Evolutionary conservation across 495 filamentous ascomycete genomes (phyloP).

Genomic region (Hypoxylon cercidicola): DNA sequence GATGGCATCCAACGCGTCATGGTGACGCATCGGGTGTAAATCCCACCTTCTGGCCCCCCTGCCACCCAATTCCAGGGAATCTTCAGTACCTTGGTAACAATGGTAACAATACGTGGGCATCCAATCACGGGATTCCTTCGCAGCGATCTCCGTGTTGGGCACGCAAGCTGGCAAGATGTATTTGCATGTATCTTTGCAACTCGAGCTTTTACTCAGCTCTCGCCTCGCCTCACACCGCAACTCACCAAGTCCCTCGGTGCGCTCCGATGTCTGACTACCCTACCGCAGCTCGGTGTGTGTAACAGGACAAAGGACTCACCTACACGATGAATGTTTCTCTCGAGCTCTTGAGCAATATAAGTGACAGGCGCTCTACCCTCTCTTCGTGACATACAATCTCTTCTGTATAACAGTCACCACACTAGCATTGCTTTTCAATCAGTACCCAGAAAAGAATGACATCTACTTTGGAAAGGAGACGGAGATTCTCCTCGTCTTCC

Average conservation of each 20-base stretch:
- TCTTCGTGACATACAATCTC: not conserved
- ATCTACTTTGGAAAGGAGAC: conserved; percentile 28
- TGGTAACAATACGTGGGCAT: not conserved
- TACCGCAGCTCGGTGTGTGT: not conserved
- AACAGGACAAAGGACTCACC: conserved; percentile 1
- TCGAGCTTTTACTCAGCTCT: not conserved
- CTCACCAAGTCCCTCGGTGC: conserved; percentile 10
- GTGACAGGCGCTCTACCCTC: not conserved
- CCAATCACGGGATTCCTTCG: not conserved
- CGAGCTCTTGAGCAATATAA: not conserved
- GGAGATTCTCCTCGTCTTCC: conserved; percentile 36
- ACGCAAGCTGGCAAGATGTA: no score
- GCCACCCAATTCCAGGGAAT: not conserved
- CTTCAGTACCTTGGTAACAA: not conserved
- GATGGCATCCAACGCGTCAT: not conserved
- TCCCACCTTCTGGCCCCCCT: not conserved
- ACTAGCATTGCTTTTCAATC: conserved; percentile 8
- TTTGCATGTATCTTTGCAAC: not conserved
- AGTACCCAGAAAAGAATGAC: conserved; percentile 22
- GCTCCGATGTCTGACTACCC: not conserved
- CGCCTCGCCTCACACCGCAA: conserved; percentile 11
- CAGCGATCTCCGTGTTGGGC: not conserved
- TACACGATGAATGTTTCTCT: not conserved
- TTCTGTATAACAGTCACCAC: conserved; percentile 13
- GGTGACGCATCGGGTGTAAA: conserved; percentile 3